Evolutionary conservation across 1,139 yeast species (phyloP), one percentile per base, ranked within the genome.

Genomic region (Kurtzmaniella quercitrusa): DNA sequence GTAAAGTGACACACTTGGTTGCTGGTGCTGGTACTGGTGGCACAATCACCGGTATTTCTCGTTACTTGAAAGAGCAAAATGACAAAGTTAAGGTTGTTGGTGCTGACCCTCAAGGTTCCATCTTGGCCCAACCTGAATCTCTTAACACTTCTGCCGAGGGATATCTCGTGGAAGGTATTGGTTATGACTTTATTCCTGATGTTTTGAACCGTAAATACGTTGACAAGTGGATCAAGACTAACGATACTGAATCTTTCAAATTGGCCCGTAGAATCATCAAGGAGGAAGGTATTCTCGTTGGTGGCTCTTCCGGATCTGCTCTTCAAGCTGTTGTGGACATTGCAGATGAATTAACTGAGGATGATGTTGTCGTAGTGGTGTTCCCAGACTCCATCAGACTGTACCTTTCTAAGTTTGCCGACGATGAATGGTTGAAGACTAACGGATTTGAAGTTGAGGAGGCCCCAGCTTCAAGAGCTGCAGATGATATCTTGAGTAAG

Each of bases 11-110:
- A 47, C 88, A 83, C 52, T 71, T 88, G 41, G 86, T 88, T 46
- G 95, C 95, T 38, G 95, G 96, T 63, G 95, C 95, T 7, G 95
- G 95, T 66, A 87, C 95, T 47, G 95, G 91, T 63, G 91, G 91
- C 64, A 84, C 91, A 39, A 80, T 84, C 55, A 66, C 84, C 38
- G 95, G 95, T 68, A 84, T 85, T 55, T 79, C 94, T 42, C 76
- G 74, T 54, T 88, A 84, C 56, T 74, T 88, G 60, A 86, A 86
- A 67, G 88, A 81, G 61, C 77, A 85, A 64, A 78, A 85, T 63
- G 65, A 82, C 32, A 65, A 78, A 26, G 68, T 88, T 49, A 62
- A 72, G 47, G 78, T 88, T 38, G 74, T 84, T 45, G 95, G 84
- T 51, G 95, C 95, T 41, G 95, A 88, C 66, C 96, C 95, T 40